Conservation (phyloP, 495 filamentous ascomycete species). For the Patellaria atrata region DNA sequence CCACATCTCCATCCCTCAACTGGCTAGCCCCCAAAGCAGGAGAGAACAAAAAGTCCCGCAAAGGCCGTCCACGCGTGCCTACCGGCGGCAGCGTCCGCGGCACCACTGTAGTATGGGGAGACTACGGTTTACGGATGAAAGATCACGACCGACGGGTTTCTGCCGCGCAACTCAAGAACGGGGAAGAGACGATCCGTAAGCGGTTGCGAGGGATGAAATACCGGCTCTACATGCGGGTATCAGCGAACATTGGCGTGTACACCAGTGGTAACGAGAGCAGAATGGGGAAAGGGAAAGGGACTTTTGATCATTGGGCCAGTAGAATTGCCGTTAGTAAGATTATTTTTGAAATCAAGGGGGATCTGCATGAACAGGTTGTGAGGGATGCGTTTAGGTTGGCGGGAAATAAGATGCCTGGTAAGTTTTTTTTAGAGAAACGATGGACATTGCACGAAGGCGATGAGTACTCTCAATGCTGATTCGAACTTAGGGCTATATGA, state of each 20-base stretch:
- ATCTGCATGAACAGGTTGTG: conserved; percentile 86
- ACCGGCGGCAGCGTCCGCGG: conserved; percentile 85
- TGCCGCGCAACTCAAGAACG: conserved; percentile 71
- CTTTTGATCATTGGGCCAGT: conserved; percentile 90
- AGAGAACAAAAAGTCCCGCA: conserved; percentile 72
- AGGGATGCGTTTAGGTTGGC: conserved; percentile 89
- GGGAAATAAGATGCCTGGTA: conserved; percentile 90
- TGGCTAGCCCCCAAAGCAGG: conserved; percentile 71
- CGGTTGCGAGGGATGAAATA: conserved; percentile 85
- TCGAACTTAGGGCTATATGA: conserved; percentile 61
- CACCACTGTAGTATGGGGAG: conserved; percentile 91
- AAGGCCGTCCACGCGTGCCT: conserved; percentile 73
- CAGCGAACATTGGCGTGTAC: conserved; percentile 87
- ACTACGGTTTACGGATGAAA: conserved; percentile 85
- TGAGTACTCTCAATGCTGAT: not conserved
- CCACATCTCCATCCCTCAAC: conserved; percentile 44
- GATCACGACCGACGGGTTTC: conserved; percentile 88
- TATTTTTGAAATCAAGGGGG: conserved; percentile 81
- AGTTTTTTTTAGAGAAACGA: conserved; percentile 15
- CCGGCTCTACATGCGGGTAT: conserved; percentile 75
- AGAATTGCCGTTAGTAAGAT: conserved; percentile 77
- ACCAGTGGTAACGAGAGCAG: conserved; percentile 83
- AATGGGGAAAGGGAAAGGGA: conserved; percentile 99
- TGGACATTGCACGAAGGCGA: conserved; percentile 3
- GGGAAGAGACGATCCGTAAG: conserved; percentile 81